Conservation (phyloP, 2,329 filamentous ascomycete species). For the Dactylonectria macrodidyma region DNA sequence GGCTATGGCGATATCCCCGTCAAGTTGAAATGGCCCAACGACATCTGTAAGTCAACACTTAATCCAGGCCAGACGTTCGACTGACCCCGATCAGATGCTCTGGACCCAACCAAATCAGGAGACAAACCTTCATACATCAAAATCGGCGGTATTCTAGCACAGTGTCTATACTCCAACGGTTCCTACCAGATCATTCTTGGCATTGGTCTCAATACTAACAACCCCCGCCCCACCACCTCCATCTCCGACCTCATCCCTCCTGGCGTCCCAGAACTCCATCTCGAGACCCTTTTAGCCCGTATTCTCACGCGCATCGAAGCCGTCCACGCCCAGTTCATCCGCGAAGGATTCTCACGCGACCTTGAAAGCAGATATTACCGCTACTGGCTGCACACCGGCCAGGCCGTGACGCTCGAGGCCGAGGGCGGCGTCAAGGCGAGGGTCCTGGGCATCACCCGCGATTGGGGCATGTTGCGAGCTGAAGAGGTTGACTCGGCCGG, state of each 20-base stretch:
- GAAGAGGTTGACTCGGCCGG: slow-evolving; percentile 86
- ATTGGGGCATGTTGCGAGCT: slow-evolving; percentile 89
- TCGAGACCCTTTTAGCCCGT: slow-evolving; percentile 86
- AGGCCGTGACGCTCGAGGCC: slow-evolving; percentile 81
- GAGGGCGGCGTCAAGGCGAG: slow-evolving; percentile 82
- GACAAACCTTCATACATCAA: slow-evolving; percentile 78
- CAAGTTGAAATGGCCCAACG: slow-evolving; percentile 97
- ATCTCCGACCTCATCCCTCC: slow-evolving; percentile 79
- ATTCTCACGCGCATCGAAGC: slow-evolving; percentile 85
- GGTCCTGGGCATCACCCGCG: slow-evolving; percentile 89
- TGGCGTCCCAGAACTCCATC: slow-evolving; percentile 69
- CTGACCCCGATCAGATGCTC: slow-evolving; percentile 65
- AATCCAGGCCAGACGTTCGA: rapidly evolving
- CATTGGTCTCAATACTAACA: slow-evolving; percentile 88
- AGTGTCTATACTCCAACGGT: slow-evolving; percentile 83
- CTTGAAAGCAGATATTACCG: slow-evolving; percentile 85
- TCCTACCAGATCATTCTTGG: slow-evolving; percentile 90
- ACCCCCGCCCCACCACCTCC: slow-evolving; percentile 88
- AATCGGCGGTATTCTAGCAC: slow-evolving; percentile 93
- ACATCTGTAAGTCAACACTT: slow-evolving; percentile 75
- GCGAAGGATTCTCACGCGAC: slow-evolving; percentile 79
- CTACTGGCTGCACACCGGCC: slow-evolving; percentile 88
- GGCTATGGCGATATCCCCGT: slow-evolving; percentile 84
- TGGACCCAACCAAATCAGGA: slow-evolving; percentile 71
- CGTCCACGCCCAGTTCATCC: slow-evolving; percentile 82